phyloP scores from a whole-genome alignment of 805 yeast genomes.

The Pichia sporocuriosa region DNA sequence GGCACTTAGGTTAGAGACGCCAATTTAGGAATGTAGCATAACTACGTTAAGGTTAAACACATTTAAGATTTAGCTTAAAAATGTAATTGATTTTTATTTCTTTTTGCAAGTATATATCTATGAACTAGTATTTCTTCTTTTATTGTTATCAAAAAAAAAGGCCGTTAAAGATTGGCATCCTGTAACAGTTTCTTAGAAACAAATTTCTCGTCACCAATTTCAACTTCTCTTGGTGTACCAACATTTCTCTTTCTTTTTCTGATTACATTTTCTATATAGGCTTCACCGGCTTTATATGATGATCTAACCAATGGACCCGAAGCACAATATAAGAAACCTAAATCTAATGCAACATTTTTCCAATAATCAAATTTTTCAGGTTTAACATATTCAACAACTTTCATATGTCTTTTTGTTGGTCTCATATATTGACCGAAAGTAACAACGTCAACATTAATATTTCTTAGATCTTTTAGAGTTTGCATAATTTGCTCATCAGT shows the following conservation, averaged over 20 bases:
- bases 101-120: too few relatives aligned
- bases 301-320: constrained; percentile 96
- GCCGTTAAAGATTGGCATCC: not conserved
- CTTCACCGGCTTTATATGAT: constrained; percentile 97
- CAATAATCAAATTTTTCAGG: constrained; percentile 94
- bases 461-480: constrained; percentile 71
- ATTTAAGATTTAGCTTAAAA: too few relatives aligned
- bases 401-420: constrained; percentile 98
- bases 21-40: too few relatives aligned
- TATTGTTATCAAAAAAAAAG: too few relatives aligned
- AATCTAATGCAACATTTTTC: constrained; percentile 76
- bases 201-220: constrained; percentile 27
- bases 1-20: too few relatives aligned
- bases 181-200: constrained; percentile 22
- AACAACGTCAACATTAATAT: constrained; percentile 79
- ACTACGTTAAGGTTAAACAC: too few relatives aligned
- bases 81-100: too few relatives aligned
- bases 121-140: too few relatives aligned
- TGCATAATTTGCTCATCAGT: constrained; percentile 81
- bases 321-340: constrained; percentile 95
- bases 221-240: constrained; percentile 29
- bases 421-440: constrained; percentile 99
- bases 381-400: constrained; percentile 88
- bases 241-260: constrained; percentile 57
- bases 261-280: constrained; percentile 89